phyloP scores from a whole-genome alignment of 805 yeast genomes.

The Teunomyces panamensis region DNA sequence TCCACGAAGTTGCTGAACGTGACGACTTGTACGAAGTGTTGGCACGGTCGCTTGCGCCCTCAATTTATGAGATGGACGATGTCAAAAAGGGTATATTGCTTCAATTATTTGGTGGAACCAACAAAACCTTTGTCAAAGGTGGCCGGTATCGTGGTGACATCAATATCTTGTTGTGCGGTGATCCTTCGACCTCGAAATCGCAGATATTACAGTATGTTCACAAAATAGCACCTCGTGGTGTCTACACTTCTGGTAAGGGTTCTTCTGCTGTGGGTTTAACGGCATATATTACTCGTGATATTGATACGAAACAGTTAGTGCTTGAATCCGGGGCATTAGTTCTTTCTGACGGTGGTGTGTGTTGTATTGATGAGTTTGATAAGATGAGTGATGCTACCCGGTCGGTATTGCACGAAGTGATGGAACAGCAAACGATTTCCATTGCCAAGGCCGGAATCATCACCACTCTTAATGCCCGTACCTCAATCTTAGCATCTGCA shows the following conservation, averaged over 20 bases:
- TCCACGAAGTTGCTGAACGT: slow-evolving; percentile 60
- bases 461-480: slow-evolving; percentile 93
- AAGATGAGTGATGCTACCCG: slow-evolving; percentile 94
- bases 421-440: slow-evolving; percentile 98
- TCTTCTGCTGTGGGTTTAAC: slow-evolving; percentile 99
- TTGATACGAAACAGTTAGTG: slow-evolving; percentile 89
- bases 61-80: slow-evolving; percentile 93
- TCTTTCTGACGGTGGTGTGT: slow-evolving; percentile 94
- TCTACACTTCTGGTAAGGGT: slow-evolving; percentile 97
- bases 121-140: slow-evolving; percentile 82
- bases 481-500: slow-evolving; percentile 93
- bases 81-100: slow-evolving; percentile 92
- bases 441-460: slow-evolving; percentile 98
- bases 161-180: slow-evolving; percentile 90
- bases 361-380: slow-evolving; percentile 98
- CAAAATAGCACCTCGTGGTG: slow-evolving; percentile 96
- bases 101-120: slow-evolving; percentile 94
- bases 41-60: slow-evolving; percentile 93
- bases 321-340: slow-evolving; percentile 96
- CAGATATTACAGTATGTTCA: slow-evolving; percentile 93
- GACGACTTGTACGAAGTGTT: slow-evolving; percentile 81
- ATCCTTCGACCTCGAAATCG: slow-evolving; percentile 96
- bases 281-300: slow-evolving; percentile 92
- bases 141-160: slow-evolving; percentile 96
- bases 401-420: slow-evolving; percentile 94